These are phyloP conservation scores for Calonectria hongkongensis DNA, from an alignment of 2,329 filamentous ascomycete species.

Conservation along the genomic window DNA sequence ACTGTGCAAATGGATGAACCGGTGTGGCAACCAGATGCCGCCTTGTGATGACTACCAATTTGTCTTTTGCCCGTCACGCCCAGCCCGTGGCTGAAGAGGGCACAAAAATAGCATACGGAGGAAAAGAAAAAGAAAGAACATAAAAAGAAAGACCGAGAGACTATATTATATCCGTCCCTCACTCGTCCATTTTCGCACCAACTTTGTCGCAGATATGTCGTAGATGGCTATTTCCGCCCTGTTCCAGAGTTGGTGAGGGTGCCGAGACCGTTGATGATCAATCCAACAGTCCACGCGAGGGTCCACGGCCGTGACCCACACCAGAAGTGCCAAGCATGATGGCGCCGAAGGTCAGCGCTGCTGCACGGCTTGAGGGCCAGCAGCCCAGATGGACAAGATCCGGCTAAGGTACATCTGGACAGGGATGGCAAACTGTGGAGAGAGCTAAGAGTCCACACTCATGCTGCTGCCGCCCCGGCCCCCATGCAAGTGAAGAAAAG, in stretches of 20 bases:
- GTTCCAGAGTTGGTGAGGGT: slow-evolving; percentile 23
- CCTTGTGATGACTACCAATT: not conserved
- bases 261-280: slow-evolving; percentile 35
- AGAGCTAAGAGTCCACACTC: slow-evolving; percentile 35
- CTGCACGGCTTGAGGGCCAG: slow-evolving; percentile 42
- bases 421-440: slow-evolving; percentile 46
- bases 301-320: slow-evolving; percentile 29
- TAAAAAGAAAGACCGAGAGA: not conserved
- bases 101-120: too few species aligned
- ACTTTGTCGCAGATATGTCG: slow-evolving; percentile 11
- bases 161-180: not conserved
- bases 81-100: slow-evolving; percentile 2
- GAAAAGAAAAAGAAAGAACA: not conserved
- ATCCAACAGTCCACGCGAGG: slow-evolving; percentile 30
- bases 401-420: slow-evolving; percentile 41
- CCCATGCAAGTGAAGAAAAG: slow-evolving; percentile 33
- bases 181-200: not conserved
- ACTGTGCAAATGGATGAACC: slow-evolving; percentile 24
- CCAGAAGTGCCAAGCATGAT: slow-evolving; percentile 44
- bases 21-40: slow-evolving; percentile 26
- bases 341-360: slow-evolving; percentile 38
- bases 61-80: slow-evolving; percentile 17
- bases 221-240: slow-evolving; percentile 14
- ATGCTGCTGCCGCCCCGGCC: slow-evolving; percentile 33
- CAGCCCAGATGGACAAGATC: slow-evolving; percentile 43